Percentiles rank a stretch among this genome's conserved stretches.
Evolutionary conservation across 768 basidiomycete genomes (phyloP).

Genomic region (Gyrodon lividus): DNA sequence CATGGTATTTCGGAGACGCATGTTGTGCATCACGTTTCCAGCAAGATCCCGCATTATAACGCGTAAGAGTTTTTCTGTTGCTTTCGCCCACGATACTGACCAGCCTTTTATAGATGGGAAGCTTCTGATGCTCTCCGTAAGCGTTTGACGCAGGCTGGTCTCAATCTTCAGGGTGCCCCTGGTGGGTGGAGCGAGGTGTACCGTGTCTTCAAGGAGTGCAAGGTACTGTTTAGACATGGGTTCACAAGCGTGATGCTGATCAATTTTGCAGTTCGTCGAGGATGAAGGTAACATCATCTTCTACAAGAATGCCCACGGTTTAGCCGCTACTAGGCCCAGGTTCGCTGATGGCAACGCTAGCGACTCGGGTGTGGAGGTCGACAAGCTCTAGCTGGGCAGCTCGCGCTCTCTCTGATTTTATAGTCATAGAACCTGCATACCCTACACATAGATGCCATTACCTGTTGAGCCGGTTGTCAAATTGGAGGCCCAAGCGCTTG

Average conservation of each 20-base stretch:
- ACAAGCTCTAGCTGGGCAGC: constrained; percentile 31
- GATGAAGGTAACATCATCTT: constrained; percentile 90
- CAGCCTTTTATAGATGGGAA: constrained; percentile 63
- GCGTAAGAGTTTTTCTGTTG: constrained; percentile 43
- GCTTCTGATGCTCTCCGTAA: constrained; percentile 82
- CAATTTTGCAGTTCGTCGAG: constrained; percentile 72
- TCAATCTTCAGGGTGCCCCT: constrained; percentile 68
- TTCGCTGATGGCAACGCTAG: constrained; percentile 56
- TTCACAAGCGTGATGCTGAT: not conserved
- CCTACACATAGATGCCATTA: constrained; percentile 9
- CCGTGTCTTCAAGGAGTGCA: constrained; percentile 78
- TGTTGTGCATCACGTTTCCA: constrained; percentile 86
- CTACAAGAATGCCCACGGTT: constrained; percentile 84
- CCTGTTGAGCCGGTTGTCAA: not conserved
- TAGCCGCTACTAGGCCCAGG: constrained; percentile 68
- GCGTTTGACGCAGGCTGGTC: constrained; percentile 56
- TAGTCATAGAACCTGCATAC: not conserved
- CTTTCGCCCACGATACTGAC: not conserved
- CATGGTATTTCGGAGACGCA: constrained; percentile 96
- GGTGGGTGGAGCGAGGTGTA: constrained; percentile 80
- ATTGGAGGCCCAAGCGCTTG: no score
- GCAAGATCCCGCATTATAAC: constrained; percentile 96
- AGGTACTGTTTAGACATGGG: constrained; percentile 35
- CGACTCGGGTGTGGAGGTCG: constrained; percentile 68
- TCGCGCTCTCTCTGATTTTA: not conserved